phyloP scores from a whole-genome alignment of 805 yeast species.

The Starmera caribaea region DNA sequence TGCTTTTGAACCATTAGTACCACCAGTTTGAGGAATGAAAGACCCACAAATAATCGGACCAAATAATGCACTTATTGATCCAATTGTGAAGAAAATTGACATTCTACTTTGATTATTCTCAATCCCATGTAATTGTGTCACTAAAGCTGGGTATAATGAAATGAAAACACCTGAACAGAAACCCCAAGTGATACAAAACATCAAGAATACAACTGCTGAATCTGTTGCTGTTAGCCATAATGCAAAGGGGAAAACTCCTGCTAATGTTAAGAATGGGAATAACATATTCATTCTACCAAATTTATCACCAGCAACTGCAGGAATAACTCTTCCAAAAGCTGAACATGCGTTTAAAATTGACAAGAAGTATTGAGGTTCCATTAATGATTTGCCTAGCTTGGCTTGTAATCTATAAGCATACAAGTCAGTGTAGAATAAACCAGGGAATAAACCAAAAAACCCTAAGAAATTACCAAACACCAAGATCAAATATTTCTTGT shows the following conservation, averaged over 20 bases:
- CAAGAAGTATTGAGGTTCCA: conserved; percentile 3
- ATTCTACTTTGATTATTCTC: conserved; percentile 23
- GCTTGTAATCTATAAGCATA: conserved; percentile 5
- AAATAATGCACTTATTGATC: conserved; percentile 21
- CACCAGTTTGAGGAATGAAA: conserved; percentile 17
- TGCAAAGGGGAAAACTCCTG: conserved; percentile 22
- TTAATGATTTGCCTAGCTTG: conserved; percentile 1
- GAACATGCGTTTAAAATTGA: conserved; percentile 30
- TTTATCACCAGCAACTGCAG: conserved; percentile 37
- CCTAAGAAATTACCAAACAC: conserved; percentile 2
- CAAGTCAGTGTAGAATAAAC: conserved; percentile 13
- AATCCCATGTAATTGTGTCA: conserved; percentile 25
- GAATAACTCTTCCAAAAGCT: conserved; percentile 38
- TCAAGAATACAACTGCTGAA: conserved; percentile 9
- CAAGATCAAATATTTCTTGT: conserved; percentile 6
- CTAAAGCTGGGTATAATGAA: conserved; percentile 23
- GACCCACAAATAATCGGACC: conserved; percentile 27
- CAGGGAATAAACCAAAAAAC: conserved; percentile 26
- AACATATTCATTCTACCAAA: conserved; percentile 36
- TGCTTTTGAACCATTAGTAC: background rate
- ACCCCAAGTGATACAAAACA: conserved; percentile 25
- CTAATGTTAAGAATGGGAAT: conserved; percentile 18
- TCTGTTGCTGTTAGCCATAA: conserved; percentile 23
- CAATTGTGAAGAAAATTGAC: conserved; percentile 18
- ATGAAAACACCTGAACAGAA: conserved; percentile 24